Base-by-base conservation (phyloP, 495 filamentous ascomycete genomes). In the Penicillium diatomitis region DNA sequence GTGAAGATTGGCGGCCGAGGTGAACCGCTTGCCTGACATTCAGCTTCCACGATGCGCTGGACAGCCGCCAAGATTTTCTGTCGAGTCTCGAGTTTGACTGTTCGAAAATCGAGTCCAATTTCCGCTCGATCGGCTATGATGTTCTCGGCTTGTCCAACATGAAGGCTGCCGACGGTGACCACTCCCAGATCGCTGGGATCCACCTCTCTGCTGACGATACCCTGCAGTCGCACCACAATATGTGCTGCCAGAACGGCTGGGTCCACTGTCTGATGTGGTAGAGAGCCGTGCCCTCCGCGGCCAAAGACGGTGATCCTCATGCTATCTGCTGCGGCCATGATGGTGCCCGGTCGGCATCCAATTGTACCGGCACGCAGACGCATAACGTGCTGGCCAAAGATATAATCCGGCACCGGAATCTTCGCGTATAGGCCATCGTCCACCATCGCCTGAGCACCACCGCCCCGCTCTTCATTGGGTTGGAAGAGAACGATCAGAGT, bases 401-500 rank as follows among this genome's bases (percentile, higher is more conserved):
- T 68, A 37, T 70, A 62, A 57, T 79, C 76, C 2, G 77, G 77
- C 2, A 65, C 43, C 0, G 77, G 77, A 9, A 78, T 58, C 48
- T 67, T 69, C 0, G 58, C 49, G 50, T 76, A 80, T 2, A 80
- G 58, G 0, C 72, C 76, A 52, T 74, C 74, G 27, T 75, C 67
- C 35, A 80, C 68, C 77, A 79, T 80, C 0, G 73, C 72, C 35
- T 75, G 67, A 0, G 77, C 77, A 27, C 77, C 77, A 8, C 53
- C 70, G 9, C 62, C 75, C 6, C 71, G 63, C 41, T 80, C 77
- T 48, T 80, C 77, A 30, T 75, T 61, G 0, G 77, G 77, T 50
- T 80, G 77, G 55, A 80, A 79, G 4, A 79, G 46, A 8, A 76
- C 60, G n/a, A 79, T 66, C 50, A 79, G 50, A 0, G 77, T 79